These are phyloP conservation scores for Epichloe bromicola DNA, from an alignment of 2,329 filamentous ascomycete species.

Conservation along the genomic window DNA sequence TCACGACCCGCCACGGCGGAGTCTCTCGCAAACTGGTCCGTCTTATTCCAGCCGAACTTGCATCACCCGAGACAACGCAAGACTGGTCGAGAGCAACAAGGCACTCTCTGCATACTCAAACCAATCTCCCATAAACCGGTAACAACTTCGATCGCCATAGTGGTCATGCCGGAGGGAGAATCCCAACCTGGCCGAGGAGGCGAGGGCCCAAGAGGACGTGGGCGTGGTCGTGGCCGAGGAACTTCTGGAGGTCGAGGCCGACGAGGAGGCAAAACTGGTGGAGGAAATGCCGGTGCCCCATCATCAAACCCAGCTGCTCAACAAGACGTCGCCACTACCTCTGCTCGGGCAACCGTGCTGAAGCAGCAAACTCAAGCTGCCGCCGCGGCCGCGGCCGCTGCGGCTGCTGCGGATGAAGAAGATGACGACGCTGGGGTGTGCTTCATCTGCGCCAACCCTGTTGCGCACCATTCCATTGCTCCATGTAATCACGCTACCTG, in stretches of 20 bases:
- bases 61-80: too few relatives aligned
- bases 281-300: conserved; percentile 2
- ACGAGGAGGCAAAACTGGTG: conserved; percentile 17
- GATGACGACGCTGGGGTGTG: conserved; percentile 63
- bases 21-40: too few relatives aligned
- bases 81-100: too few relatives aligned
- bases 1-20: too few relatives aligned
- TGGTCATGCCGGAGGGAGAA: conserved; percentile 11
- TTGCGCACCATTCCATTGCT: conserved; percentile 76
- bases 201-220: conserved; percentile 24
- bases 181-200: conserved; percentile 17
- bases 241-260: conserved; percentile 6
- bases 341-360: conserved; percentile 17
- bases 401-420: conserved; percentile 17
- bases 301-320: conserved; percentile 17
- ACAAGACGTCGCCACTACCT: conserved; percentile 18
- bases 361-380: conserved; percentile 9
- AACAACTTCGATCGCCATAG: not conserved
- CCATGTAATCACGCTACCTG: conserved; percentile 96
- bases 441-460: conserved; percentile 91
- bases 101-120: not conserved
- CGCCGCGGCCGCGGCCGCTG: conserved; percentile 13
- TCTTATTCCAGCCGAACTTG: too few relatives aligned
- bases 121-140: not conserved
- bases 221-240: conserved; percentile 20